Percentiles rank a stretch among this genome's conserved stretches.
Conservation (phyloP, 768 basidiomycete species). For the Mycena vulgaris region DNA sequence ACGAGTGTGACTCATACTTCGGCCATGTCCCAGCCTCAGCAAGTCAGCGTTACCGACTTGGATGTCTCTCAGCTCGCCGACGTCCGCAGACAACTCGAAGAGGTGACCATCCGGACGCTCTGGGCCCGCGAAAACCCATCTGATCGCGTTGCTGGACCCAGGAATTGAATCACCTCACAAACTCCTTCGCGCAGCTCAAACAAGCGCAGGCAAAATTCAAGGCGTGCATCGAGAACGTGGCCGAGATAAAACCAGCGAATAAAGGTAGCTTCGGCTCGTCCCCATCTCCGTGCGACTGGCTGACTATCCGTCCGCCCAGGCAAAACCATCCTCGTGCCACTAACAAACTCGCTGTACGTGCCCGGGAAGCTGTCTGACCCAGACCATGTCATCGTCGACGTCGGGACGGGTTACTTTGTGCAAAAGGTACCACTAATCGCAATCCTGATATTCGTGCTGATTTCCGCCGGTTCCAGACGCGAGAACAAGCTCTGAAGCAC, state of each 20-base stretch:
- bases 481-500: conserved; percentile 83
- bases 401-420: conserved; percentile 97
- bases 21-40: conserved; percentile 67
- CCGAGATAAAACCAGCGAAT: conserved; percentile 81
- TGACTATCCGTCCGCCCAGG: conserved; percentile 61
- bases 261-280: conserved; percentile 57
- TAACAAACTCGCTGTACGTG: conserved; percentile 96
- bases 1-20: conserved; percentile 36
- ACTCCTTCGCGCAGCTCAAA: conserved; percentile 93
- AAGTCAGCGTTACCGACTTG: conserved; percentile 86
- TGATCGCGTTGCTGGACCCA: conserved; percentile 52
- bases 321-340: conserved; percentile 91
- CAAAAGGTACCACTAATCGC: conserved; percentile 76
- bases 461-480: conserved; percentile 68
- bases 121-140: conserved; percentile 6
- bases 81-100: conserved; percentile 93
- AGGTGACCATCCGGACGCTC: conserved; percentile 65
- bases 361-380: conserved; percentile 90
- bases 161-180: conserved; percentile 94
- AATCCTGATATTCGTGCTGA: conserved; percentile 1
- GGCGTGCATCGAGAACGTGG: conserved; percentile 85
- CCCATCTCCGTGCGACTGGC: not conserved
- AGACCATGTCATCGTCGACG: conserved; percentile 92
- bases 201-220: conserved; percentile 95
- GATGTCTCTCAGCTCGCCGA: conserved; percentile 90